Conservation (phyloP, 2,329 filamentous ascomycete genomes). For the Exophiala viscosa region DNA sequence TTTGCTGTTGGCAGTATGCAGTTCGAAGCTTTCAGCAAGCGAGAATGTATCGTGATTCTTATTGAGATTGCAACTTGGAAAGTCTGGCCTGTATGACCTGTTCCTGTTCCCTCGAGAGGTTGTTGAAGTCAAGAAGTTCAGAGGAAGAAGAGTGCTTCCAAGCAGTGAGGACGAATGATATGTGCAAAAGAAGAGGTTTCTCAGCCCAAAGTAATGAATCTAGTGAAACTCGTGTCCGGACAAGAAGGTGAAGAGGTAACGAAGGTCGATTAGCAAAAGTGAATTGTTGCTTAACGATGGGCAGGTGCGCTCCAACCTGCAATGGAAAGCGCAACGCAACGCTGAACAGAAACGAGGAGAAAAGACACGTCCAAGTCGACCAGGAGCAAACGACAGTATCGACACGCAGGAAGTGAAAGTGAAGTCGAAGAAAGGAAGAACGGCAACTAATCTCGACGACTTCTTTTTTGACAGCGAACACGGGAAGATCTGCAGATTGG, state of each 20-base stretch:
- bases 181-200: constrained; percentile 12
- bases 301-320: constrained; percentile 1
- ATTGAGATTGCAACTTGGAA: no score
- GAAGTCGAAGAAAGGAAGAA: neutral
- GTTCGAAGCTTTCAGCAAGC: neutral
- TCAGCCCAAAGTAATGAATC: constrained; percentile 2
- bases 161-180: constrained; percentile 10
- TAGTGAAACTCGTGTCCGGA: constrained; percentile 1
- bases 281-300: neutral
- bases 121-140: no score
- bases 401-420: constrained; percentile 2
- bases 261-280: no score
- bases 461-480: no score
- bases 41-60: neutral
- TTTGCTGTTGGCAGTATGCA: neutral
- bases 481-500: no score
- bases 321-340: no score
- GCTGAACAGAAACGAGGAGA: constrained; percentile 1
- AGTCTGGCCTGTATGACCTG: no score
- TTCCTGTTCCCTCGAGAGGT: no score
- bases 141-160: no score
- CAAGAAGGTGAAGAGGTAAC: constrained; percentile 7
- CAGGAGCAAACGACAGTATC: constrained; percentile 9
- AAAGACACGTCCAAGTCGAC: neutral
- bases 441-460: neutral